These are phyloP conservation scores for Eucalyptus pauciflora DNA, from an alignment of 345 rosid genomes.

Conservation along the genomic window DNA sequence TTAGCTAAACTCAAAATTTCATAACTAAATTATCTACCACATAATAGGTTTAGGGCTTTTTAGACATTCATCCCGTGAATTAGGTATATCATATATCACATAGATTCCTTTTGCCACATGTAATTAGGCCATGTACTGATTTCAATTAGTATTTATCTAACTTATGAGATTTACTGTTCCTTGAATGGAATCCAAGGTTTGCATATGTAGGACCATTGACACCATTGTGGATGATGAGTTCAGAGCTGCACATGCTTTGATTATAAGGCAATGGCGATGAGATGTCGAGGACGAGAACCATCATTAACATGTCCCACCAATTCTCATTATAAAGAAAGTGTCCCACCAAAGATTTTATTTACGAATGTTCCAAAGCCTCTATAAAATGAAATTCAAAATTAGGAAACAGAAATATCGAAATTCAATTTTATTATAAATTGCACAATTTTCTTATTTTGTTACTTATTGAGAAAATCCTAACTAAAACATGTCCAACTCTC, in stretches of 20 bases:
- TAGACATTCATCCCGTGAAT: rapidly evolving
- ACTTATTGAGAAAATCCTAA: neutral
- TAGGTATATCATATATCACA: neutral
- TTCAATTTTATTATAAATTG: neutral
- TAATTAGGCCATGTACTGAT: neutral
- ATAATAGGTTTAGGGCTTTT: neutral
- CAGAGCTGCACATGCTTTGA: neutral
- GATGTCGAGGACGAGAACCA: neutral
- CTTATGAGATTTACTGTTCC: neutral
- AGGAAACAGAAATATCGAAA: neutral
- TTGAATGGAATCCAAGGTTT: neutral
- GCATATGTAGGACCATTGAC: neutral
- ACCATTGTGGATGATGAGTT: neutral
- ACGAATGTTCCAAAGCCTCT: neutral
- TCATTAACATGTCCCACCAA: neutral
- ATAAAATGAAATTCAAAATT: neutral
- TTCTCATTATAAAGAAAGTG: neutral
- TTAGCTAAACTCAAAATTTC: neutral
- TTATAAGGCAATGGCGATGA: neutral
- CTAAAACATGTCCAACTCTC: neutral
- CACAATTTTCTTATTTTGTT: neutral
- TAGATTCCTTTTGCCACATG: neutral
- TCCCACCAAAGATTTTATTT: neutral
- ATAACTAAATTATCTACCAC: rapidly evolving
- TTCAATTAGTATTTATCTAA: neutral